Evolutionary conservation across 2,329 filamentous ascomycete genomes (phyloP).

Genomic region (Stylonectria norvegica): DNA sequence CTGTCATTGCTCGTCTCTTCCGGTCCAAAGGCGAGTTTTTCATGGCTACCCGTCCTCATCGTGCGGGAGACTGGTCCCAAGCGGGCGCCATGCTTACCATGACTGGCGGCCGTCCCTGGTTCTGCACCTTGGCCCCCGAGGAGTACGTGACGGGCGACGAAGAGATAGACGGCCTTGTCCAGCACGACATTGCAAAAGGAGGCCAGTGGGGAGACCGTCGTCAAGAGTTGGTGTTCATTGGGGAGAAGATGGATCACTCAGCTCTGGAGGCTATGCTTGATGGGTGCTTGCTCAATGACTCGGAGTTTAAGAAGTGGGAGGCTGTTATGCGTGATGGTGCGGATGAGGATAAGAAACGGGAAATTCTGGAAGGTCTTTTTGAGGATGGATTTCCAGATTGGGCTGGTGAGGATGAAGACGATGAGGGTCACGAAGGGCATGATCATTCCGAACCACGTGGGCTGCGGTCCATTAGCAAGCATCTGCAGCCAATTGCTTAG

Average conservation of each 20-base stretch:
- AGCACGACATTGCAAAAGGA: slow-evolving; percentile 49
- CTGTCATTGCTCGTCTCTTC: slow-evolving; percentile 53
- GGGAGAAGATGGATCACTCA: slow-evolving; percentile 56
- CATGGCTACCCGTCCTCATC: slow-evolving; percentile 55
- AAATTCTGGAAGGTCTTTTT: slow-evolving; percentile 48
- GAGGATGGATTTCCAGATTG: slow-evolving; percentile 59
- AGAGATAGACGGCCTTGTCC: slow-evolving; percentile 46
- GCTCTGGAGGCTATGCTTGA: slow-evolving; percentile 55
- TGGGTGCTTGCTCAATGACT: slow-evolving; percentile 57
- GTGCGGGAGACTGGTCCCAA: slow-evolving; percentile 59
- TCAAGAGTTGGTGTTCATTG: slow-evolving; percentile 72
- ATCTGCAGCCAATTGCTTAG: slow-evolving; percentile 20
- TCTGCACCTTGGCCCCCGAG: slow-evolving; percentile 54
- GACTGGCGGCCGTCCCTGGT: slow-evolving; percentile 54
- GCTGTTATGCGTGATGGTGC: slow-evolving; percentile 45
- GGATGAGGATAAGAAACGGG: slow-evolving; percentile 38
- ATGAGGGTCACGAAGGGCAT: slow-evolving; percentile 30
- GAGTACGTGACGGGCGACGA: slow-evolving; percentile 47
- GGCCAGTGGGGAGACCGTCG: slow-evolving; percentile 66
- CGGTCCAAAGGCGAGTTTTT: slow-evolving; percentile 62
- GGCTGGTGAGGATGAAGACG: slow-evolving; percentile 43
- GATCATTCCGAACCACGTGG: slow-evolving; percentile 12
- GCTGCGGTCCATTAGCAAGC: slow-evolving; percentile 19
- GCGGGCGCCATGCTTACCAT: slow-evolving; percentile 63
- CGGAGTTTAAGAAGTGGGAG: slow-evolving; percentile 54